Evolutionary conservation across 1,284 basidiomycete species (phyloP), one percentile per base, ranked within the genome.

Genomic region (Volvariella volvacea): DNA sequence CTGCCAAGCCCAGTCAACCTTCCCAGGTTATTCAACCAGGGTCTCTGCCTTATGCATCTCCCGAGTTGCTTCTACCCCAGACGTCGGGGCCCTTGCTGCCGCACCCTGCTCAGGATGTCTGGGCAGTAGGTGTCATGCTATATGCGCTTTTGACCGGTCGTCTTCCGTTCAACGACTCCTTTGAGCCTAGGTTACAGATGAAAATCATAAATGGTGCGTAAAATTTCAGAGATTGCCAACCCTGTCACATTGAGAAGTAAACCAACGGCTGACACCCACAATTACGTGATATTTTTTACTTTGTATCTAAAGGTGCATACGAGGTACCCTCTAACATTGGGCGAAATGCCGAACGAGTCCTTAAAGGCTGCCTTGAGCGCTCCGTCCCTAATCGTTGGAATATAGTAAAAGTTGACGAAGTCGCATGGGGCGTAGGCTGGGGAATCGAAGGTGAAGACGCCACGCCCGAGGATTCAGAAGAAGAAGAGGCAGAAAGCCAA

Each of bases 71-170:
- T 9, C 53, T 69, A 10, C 62, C 68, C 30, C 60, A 63, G 33
- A 55, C 53, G 15, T 52, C 61, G 33, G 59, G 58, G 3, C 62
- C 45, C 17, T 52, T 52, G 21, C 49, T 44, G 46, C 62, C 74
- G 4, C 61, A 78, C 54, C 79, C 84, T n/a, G 78, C 86, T 0
- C 88, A 92, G 59, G 93, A 97, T 53, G 83, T 96, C 25, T 97
- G 93, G 93, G 92, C 93, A 0, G 65, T 95, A 1, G 93, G 93
- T 0, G 83, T 93, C 42, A 76, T 95, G 53, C 76, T 96, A 0
- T 90, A 92, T 55, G 81, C 85, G 3, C 71, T 96, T 2, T 71
- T 96, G 22, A 83, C 82, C 0, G 91, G 90, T 1, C 70, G 73
- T 22, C 67, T 96, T 2, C 93, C 93, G 0, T 96, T 96, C 59